phyloP scores from a whole-genome alignment of 2,329 filamentous ascomycete species.

The Sporothrix pallida region DNA sequence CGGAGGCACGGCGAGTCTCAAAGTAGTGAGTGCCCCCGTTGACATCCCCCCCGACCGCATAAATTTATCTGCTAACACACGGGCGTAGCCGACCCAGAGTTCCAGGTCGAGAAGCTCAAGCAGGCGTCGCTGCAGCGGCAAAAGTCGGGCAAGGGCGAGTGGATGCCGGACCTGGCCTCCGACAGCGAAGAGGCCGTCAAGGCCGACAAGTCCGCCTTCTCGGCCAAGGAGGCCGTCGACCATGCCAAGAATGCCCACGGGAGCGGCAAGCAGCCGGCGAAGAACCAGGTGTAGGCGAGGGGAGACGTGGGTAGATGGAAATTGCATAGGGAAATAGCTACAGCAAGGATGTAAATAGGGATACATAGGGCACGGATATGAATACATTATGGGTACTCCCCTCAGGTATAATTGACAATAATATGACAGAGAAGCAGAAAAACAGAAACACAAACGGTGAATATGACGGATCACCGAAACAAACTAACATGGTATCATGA shows the following conservation, averaged over 20 bases:
- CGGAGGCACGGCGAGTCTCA: conserved; percentile 34
- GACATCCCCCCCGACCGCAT: background rate
- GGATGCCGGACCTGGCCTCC: conserved; percentile 78
- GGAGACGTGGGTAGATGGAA: too few species aligned
- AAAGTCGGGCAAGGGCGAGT: conserved; percentile 71
- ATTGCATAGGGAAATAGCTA: too few species aligned
- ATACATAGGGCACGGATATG: background rate
- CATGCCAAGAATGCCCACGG: background rate
- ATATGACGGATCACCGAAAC: too few species aligned
- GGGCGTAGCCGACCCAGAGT: conserved; percentile 39
- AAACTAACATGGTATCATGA: background rate
- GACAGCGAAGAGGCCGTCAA: conserved; percentile 80
- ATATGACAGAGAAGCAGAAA: background rate
- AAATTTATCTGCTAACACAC: too few species aligned
- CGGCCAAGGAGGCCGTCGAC: conserved; percentile 41
- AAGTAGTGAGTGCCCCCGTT: conserved; percentile 27
- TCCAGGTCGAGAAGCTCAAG: conserved; percentile 64
- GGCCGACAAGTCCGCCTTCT: conserved; percentile 62
- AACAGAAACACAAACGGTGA: too few species aligned
- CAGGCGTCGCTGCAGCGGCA: conserved; percentile 68
- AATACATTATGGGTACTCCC: too few species aligned
- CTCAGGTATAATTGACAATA: background rate
- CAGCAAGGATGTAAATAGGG: background rate
- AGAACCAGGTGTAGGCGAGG: conserved; percentile 18
- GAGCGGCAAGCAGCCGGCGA: background rate